phyloP scores from a whole-genome alignment of 345 rosid species.

The Citrus hindsii region DNA sequence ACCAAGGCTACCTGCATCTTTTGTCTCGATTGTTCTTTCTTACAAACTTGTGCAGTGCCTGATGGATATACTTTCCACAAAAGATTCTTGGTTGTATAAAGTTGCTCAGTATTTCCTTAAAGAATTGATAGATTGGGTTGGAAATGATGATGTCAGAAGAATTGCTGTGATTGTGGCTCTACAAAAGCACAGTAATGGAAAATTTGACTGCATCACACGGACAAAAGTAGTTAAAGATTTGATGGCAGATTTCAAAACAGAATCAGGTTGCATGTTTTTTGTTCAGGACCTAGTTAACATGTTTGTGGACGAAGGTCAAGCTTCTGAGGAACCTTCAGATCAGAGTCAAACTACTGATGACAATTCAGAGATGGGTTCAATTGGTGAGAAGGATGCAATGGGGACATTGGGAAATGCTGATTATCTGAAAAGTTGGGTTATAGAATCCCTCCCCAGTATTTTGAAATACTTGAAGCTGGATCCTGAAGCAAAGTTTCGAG shows the following conservation, averaged over 20 bases:
- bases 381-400: constrained; percentile 71
- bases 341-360: constrained; percentile 99
- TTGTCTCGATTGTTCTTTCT: constrained; percentile 59
- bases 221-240: constrained; percentile 78
- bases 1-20: constrained; percentile 76
- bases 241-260: constrained; percentile 76
- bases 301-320: constrained; percentile 79
- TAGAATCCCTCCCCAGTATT: constrained; percentile 81
- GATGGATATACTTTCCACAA: constrained; percentile 83
- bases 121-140: constrained; percentile 70
- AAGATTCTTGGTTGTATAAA: constrained; percentile 86
- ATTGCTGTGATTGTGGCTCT: constrained; percentile 76
- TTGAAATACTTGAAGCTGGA: constrained; percentile 67
- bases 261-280: constrained; percentile 74
- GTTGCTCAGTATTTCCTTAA: constrained; percentile 73
- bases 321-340: constrained; percentile 87
- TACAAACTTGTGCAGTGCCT: constrained; percentile 85
- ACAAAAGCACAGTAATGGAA: constrained; percentile 90
- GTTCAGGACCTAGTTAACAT: constrained; percentile 68
- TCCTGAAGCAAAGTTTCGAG: constrained; percentile 60
- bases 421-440: constrained; percentile 76
- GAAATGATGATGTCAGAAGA: constrained; percentile 75
- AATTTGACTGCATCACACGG: constrained; percentile 66
- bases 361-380: constrained; percentile 81
- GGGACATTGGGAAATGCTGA: constrained; percentile 57